Base-by-base conservation (phyloP, 352 stramenopile genomes). In the Pythium periplocum region DNA sequence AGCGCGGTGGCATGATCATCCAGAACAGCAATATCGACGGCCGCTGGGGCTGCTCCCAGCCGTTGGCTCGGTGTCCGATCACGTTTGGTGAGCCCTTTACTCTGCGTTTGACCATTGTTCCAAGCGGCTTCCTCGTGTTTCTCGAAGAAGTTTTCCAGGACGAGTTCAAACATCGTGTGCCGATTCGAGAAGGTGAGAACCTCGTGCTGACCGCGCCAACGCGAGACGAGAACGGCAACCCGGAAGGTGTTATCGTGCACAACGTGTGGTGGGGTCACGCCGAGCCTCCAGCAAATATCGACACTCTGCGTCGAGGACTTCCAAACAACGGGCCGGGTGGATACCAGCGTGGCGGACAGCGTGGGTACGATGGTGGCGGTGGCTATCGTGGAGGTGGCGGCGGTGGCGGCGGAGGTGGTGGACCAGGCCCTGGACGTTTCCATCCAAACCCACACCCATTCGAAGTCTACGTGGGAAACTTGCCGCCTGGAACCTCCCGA, bases 21-120 rank as follows among this genome's bases (percentile, higher is more conserved):
- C 79, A 90, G 59, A 90, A 90, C 68, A 89, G 79, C 64, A 90
- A 87, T 59, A 87, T 90, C 45, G 83, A 93, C 40, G 70, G 75
- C 8, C 78, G 80, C 33, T 91, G 80, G 79, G 83, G 80, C 33
- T 83, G 74, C 48, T 77, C 78, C 12, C 80, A 90, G 48, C 78
- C 74, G 31, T 52, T 93, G 6, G 66, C 69, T 6, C 72, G 80
- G 1, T 90, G 78, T 45, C 83, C 80, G 0, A 68, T 93, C 48
- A 70, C 71, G 6, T 90, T 93, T 52, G 83, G 83, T 2, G 78
- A 88, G 44, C 69, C 82, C 2, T 93, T 93, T 48, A 91, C 82
- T 12, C 59, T 93, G 36, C 79, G 83, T 8, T 33, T 93, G 41
- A 93, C 79, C 46, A 65, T 90, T 48, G 73, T 84, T 3, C 59